Evolutionary conservation across 192 early-diverging fungal genomes (phyloP).

Genomic region (Powellomyces hirtus): DNA sequence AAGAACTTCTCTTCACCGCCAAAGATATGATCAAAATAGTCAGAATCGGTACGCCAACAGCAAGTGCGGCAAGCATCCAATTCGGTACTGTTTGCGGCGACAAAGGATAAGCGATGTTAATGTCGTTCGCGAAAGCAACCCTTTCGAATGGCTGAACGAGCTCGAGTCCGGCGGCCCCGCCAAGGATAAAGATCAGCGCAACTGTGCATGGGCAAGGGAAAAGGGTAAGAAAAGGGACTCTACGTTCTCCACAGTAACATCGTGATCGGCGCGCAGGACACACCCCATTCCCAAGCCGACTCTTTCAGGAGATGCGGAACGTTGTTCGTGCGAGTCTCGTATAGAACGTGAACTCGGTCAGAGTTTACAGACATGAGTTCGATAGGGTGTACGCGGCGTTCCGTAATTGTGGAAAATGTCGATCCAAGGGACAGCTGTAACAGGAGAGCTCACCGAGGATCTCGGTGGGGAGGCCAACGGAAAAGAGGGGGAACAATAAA

Average conservation of each 20-base stretch:
- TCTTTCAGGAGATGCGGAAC: slow-evolving; percentile 3
- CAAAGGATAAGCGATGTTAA: slow-evolving; percentile 21
- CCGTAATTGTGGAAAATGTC: too few species aligned
- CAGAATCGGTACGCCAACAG: slow-evolving; percentile 11
- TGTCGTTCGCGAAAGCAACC: slow-evolving; percentile 21
- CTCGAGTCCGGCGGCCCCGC: slow-evolving; percentile 15
- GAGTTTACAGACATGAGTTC: too few species aligned
- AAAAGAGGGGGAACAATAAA: too few species aligned
- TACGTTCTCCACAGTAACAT: too few species aligned
- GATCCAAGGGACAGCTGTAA: too few species aligned
- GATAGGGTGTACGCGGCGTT: too few species aligned
- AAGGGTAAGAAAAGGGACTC: too few species aligned
- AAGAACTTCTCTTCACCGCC: slow-evolving; percentile 18
- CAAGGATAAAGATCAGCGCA: slow-evolving; percentile 7
- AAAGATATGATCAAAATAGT: slow-evolving; percentile 11
- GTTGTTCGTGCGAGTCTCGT: slow-evolving; percentile 15
- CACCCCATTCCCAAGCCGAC: slow-evolving; percentile 25
- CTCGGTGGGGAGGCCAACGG: too few species aligned
- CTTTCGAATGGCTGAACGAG: slow-evolving; percentile 25
- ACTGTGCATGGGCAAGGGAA: too few species aligned
- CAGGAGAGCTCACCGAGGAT: too few species aligned
- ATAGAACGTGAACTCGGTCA: slow-evolving; percentile 15
- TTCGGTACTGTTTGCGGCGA: slow-evolving; percentile 14
- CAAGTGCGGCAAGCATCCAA: slow-evolving; percentile 23
- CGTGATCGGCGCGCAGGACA: too few species aligned